Evolutionary conservation across 345 rosid genomes (phyloP).

Genomic region (Lepidium didymum): DNA sequence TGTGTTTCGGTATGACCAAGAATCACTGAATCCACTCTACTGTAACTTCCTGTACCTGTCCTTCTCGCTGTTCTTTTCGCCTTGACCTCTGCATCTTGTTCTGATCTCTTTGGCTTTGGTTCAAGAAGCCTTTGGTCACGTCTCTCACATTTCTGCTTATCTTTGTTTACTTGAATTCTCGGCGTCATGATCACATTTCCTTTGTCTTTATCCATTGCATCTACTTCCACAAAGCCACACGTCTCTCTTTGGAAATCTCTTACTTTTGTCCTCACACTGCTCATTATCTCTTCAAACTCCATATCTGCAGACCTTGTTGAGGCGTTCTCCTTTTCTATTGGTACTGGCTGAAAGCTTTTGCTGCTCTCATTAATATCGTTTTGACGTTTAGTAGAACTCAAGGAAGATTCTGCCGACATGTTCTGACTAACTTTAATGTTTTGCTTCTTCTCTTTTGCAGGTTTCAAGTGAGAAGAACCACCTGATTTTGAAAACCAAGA

Average conservation of each 20-base stretch:
- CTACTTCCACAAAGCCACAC: conserved; percentile 19
- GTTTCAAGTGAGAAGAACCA: conserved; percentile 35
- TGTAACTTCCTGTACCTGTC: conserved; percentile 21
- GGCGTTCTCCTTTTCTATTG: conserved; percentile 44
- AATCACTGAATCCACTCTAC: conserved; percentile 21
- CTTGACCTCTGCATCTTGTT: conserved; percentile 17
- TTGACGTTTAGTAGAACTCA: conserved; percentile 16
- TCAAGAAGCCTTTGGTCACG: conserved; percentile 26
- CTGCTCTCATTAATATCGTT: conserved; percentile 39
- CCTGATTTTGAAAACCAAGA: conserved; percentile 66
- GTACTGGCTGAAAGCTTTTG: conserved; percentile 52
- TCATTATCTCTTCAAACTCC: conserved; percentile 44
- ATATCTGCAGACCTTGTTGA: conserved; percentile 17
- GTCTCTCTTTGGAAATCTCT: conserved; percentile 32
- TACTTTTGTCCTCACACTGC: conserved; percentile 32
- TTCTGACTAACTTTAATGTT: conserved; percentile 29
- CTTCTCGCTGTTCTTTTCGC: conserved; percentile 20
- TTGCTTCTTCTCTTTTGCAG: conserved; percentile 29
- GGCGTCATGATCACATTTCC: conserved; percentile 51
- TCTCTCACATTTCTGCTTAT: conserved; percentile 33
- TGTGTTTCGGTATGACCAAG: conserved; percentile 19
- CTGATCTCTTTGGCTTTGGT: conserved; percentile 27
- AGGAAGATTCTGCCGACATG: conserved; percentile 21
- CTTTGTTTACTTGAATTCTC: conserved; percentile 34
- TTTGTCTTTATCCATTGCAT: conserved; percentile 18